A percentile compares a stretch with the other conserved stretches of the same genome.
Evolutionary conservation across 257 asterid species (phyloP).

Genomic region (Penstemon newberryi): DNA sequence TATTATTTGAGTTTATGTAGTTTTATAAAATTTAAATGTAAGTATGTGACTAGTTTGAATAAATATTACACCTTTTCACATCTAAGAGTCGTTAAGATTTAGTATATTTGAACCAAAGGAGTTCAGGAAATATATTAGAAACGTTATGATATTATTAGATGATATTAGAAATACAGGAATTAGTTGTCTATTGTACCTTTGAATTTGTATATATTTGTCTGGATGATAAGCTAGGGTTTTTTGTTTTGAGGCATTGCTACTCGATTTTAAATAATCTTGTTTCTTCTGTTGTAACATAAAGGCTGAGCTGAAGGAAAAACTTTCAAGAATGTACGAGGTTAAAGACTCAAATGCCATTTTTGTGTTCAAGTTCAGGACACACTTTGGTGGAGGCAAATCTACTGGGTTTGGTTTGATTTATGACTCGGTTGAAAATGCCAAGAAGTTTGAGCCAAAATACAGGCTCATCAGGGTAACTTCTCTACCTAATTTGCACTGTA

Average conservation of each 20-base stretch:
- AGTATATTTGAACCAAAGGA: neutral
- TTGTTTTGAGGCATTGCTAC: neutral
- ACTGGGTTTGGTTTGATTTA: slow-evolving; percentile 92
- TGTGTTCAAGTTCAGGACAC: slow-evolving; percentile 92
- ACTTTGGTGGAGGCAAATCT: slow-evolving; percentile 97
- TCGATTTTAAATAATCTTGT: neutral
- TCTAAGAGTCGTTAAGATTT: neutral
- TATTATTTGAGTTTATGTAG: neutral
- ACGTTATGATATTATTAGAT: too few species aligned
- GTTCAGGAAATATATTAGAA: neutral
- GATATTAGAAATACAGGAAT: neutral
- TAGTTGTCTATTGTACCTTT: neutral
- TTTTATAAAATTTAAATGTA: neutral
- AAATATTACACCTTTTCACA: neutral
- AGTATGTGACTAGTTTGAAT: neutral
- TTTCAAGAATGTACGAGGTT: slow-evolving; percentile 77
- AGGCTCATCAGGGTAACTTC: slow-evolving; percentile 79
- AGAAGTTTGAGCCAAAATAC: slow-evolving; percentile 86
- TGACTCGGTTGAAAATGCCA: slow-evolving; percentile 86
- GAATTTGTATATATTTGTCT: neutral
- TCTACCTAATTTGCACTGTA: neutral
- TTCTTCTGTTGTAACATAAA: slow-evolving; percentile 17
- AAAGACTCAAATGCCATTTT: slow-evolving; percentile 77
- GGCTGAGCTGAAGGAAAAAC: slow-evolving; percentile 85
- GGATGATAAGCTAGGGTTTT: neutral